phyloP scores from a whole-genome alignment of 116 monocot species.

The Cymodocea nodosa region DNA sequence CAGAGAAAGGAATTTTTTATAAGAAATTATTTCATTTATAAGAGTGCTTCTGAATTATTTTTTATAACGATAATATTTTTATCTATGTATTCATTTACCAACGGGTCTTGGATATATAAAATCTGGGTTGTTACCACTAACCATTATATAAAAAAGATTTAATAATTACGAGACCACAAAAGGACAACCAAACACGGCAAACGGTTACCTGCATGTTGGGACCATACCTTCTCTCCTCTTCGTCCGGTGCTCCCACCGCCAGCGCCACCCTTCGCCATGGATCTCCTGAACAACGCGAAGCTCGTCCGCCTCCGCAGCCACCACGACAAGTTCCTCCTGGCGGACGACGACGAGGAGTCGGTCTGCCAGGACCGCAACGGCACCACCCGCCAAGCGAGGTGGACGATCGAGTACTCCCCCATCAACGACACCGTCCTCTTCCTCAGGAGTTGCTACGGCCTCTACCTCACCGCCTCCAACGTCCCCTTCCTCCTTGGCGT shows the following conservation, averaged over 20 bases:
- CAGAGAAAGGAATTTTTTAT: no score
- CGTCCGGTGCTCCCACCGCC: background rate
- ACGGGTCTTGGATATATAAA: no score
- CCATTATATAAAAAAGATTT: no score
- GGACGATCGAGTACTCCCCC: constrained; percentile 42
- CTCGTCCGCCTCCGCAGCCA: constrained; percentile 54
- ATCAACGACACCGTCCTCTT: constrained; percentile 17
- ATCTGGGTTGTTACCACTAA: no score
- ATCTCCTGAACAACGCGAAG: constrained; percentile 55
- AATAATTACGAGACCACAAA: no score
- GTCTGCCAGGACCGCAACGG: constrained; percentile 60
- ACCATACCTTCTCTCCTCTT: background rate
- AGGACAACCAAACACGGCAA: no score
- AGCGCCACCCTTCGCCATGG: constrained; percentile 24
- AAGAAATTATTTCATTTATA: no score
- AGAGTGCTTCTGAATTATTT: no score
- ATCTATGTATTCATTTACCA: no score
- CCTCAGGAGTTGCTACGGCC: constrained; percentile 40
- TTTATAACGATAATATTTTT: no score
- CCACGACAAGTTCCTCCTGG: constrained; percentile 80
- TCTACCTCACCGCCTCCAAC: constrained; percentile 71
- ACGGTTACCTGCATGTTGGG: no score
- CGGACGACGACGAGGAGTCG: constrained; percentile 61
- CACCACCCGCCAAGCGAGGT: constrained; percentile 28
- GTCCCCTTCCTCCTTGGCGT: constrained; percentile 66